Base-by-base conservation (phyloP, 2,329 filamentous ascomycete species). In the Dryadomyces quercivorus region DNA sequence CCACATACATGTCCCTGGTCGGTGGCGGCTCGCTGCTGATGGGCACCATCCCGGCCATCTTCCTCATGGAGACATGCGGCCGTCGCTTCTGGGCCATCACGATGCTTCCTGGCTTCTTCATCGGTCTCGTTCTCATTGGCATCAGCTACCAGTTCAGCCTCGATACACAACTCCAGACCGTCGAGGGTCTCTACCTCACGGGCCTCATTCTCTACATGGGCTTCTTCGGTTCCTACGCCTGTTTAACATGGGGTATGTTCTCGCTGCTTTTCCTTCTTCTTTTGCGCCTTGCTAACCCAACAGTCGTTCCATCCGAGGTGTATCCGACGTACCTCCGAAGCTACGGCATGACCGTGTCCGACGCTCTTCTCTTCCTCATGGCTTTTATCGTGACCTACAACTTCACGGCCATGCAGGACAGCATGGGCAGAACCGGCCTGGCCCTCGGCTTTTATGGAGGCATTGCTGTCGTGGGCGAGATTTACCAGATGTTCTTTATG, bases 371-470 rank as follows among this genome's bases (percentile, higher is more conserved):
- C 5, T 88, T 87, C 76, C 73, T 88, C 21, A 80, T 77, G 52
- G 84, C 81, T 2, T 88, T 87, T 70, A 75, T 86, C 60, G 82
- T 88, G 52, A 88, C 84, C 10, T 88, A 87, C 73, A 87, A 87
- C 73, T 88, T 88, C 69, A 75, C 76, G 0, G 73, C 74, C 10
- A 88, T 88, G 85, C 79, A 85, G 65, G 65, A 76, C 0, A 77
- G 79, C n/a, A 85, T 88, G 76, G 78, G 74, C 8, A 72, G 69
- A 38, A 86, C 82, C 1, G 84, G 85, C 10, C 71, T 88, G 0
- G 73, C 78, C 0, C 74, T 88, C 0, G 85, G 85, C 2, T 88
- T 88, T 68, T 88, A 86, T 65, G 84, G 85, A 5, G 85, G 85
- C 16, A 87, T 88, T 53, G 84, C 84, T 0, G 75, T 85, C 0